phyloP scores from a whole-genome alignment of 352 stramenopile genomes.

The Phytopythium mirpurense region DNA sequence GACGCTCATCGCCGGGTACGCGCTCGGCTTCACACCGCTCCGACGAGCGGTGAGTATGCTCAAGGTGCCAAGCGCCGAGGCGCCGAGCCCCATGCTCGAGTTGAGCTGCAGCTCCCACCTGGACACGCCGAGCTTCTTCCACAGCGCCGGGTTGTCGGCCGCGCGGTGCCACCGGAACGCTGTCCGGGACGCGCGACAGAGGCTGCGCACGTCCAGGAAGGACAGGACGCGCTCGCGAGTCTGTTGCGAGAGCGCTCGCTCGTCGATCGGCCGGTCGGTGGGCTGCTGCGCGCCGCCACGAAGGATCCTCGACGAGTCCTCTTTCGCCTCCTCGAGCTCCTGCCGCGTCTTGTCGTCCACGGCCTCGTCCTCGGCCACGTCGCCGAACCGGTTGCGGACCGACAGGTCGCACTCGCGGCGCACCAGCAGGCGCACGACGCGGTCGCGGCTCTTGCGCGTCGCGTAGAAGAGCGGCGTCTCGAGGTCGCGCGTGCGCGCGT shows the following conservation, averaged over 20 bases:
- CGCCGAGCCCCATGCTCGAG: slow-evolving; percentile 48
- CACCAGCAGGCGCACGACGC: slow-evolving; percentile 55
- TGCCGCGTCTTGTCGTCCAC: slow-evolving; percentile 38
- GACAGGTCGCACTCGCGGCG: slow-evolving; percentile 53
- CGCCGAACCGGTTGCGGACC: slow-evolving; percentile 54
- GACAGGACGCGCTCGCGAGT: slow-evolving; percentile 53
- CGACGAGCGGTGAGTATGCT: slow-evolving; percentile 11
- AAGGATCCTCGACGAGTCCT: slow-evolving; percentile 30
- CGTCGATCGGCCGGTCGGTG: neutral
- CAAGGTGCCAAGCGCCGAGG: slow-evolving; percentile 18
- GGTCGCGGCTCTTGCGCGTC: slow-evolving; percentile 55
- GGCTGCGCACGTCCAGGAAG: slow-evolving; percentile 64
- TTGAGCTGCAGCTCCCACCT: slow-evolving; percentile 61
- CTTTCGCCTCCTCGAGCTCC: slow-evolving; percentile 47
- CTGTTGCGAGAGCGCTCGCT: slow-evolving; percentile 30
- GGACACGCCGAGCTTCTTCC: slow-evolving; percentile 59
- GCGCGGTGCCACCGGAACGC: slow-evolving; percentile 75
- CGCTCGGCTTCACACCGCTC: neutral
- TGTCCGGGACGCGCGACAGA: slow-evolving; percentile 49
- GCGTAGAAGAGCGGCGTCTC: slow-evolving; percentile 79
- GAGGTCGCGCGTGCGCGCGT: slow-evolving; percentile 38
- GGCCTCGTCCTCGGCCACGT: slow-evolving; percentile 64
- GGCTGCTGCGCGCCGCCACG: slow-evolving; percentile 3
- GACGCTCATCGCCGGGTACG: neutral
- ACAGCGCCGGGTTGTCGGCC: slow-evolving; percentile 52